Evolutionary conservation across 495 filamentous ascomycete species (phyloP).

Genomic region (Cladorrhinum samala): DNA sequence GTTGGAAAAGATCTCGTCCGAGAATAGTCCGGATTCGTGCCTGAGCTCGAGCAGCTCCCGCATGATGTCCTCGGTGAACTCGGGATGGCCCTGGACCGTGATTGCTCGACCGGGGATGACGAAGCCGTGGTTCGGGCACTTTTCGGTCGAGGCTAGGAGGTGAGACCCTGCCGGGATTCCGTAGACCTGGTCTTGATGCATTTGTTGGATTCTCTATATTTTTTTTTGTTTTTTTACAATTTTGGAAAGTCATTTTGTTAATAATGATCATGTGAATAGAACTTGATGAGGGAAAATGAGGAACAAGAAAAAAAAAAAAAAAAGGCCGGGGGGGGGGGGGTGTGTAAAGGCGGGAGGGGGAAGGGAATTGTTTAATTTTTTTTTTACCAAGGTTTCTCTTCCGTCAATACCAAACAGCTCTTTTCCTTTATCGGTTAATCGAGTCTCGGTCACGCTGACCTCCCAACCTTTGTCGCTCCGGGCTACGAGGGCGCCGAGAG

Average conservation of each 20-base stretch:
- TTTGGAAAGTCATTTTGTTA: not conserved
- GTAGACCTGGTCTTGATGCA: conserved; percentile 81
- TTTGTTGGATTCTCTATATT: conserved; percentile 71
- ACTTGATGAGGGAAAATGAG: not conserved
- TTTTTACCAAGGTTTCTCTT: conserved; percentile 60
- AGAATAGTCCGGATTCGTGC: conserved; percentile 58
- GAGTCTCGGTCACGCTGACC: conserved; percentile 62
- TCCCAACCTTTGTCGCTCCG: conserved; percentile 73
- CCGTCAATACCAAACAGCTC: conserved; percentile 63
- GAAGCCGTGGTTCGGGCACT: conserved; percentile 77
- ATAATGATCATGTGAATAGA: too few relatives aligned
- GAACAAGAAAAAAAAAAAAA: too few relatives aligned
- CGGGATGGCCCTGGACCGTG: conserved; percentile 86
- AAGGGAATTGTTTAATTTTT: too few relatives aligned
- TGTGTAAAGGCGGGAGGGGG: too few relatives aligned
- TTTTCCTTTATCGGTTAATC: conserved; percentile 64
- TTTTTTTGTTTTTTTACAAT: not conserved
- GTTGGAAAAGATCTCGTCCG: conserved; percentile 56
- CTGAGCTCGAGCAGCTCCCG: conserved; percentile 58
- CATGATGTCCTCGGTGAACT: conserved; percentile 74
- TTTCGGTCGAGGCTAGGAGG: conserved; percentile 57
- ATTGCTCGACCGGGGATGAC: conserved; percentile 60
- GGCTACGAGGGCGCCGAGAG: conserved; percentile 63
- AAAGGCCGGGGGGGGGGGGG: too few relatives aligned
- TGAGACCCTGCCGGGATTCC: conserved; percentile 56